Evolutionary conservation across 179 eudicot species (phyloP), one percentile per base, ranked within the genome.

Genomic region (Spergularia azorica): DNA sequence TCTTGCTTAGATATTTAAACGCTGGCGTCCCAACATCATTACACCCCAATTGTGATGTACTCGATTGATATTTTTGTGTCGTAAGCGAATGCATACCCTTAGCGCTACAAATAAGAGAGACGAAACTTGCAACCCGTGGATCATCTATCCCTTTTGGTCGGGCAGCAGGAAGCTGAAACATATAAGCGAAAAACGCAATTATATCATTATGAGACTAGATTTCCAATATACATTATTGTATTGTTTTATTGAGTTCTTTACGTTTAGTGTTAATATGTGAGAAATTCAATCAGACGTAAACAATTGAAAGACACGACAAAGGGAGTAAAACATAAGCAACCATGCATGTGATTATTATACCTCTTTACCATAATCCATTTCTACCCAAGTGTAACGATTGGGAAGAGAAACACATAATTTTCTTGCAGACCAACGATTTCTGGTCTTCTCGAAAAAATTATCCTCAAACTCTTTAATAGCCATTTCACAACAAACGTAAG

Each of bases 1-100:
- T 74, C 74, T 86, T 89, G 89, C 95, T 89, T 68, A 91, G 86
- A 81, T 91, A 88, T 58, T 92, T 92, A 68, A 91, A 85, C 11
- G 95, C 93, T 67, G 89, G 78, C 82, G 89, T 91, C 58, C 87
- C 90, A 73, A 93, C 95, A 85, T 91, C 89, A 76, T 91, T 26
- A 26, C 32, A 91, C 62, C 95, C 95, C 89, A 69, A 60, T n/a
- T 17, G 55, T 74, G 59, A 43, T 26, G 32, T 26, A 26, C 32
- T 26, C 32, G 32, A 26, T 26, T 26, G 32, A 26, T 26, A 26
- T 26, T 26, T 26, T 26, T 26, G 32, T 26, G 32, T 26, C 32
- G 32, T 26, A 26, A 61, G 41, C 63, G 32, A 26, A 26, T 26
- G 32, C 32, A 26, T 26, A 26, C 32, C 32, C 0, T 26, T 17